Conservation (phyloP, 257 asterid species). For the Pogostemon cablin region DNA sequence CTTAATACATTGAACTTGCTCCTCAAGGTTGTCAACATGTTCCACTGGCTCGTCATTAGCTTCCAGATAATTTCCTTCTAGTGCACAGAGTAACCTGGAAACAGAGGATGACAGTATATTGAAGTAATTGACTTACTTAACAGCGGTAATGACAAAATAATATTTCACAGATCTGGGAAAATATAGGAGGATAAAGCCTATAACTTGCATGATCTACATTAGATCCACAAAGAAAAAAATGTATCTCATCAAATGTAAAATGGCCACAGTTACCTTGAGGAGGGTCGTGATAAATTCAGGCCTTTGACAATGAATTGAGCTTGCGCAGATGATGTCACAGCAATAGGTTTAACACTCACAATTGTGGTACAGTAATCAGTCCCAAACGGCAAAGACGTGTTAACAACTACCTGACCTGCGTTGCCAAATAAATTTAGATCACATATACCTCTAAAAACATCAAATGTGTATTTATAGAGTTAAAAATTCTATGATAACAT, state of each 20-base stretch:
- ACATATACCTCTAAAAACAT: slow-evolving; percentile 25
- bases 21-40: slow-evolving; percentile 39
- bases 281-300: slow-evolving; percentile 52
- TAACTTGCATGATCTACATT: neutral
- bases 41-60: slow-evolving; percentile 38
- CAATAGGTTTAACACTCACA: slow-evolving; percentile 69
- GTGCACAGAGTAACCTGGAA: slow-evolving; percentile 66
- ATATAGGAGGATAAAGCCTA: slow-evolving; percentile 16
- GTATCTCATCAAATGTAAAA: slow-evolving; percentile 18
- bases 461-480: neutral
- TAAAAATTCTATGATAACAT: slow-evolving; percentile 12
- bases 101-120: slow-evolving; percentile 17
- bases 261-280: slow-evolving; percentile 53
- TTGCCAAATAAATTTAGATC: slow-evolving; percentile 27
- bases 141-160: slow-evolving; percentile 1
- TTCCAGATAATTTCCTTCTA: slow-evolving; percentile 74
- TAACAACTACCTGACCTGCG: slow-evolving; percentile 69
- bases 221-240: slow-evolving; percentile 11
- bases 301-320: slow-evolving; percentile 69
- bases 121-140: neutral
- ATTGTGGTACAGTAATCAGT: slow-evolving; percentile 44
- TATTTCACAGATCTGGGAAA: slow-evolving; percentile 19
- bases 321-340: slow-evolving; percentile 61
- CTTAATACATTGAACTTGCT: slow-evolving; percentile 46
- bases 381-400: slow-evolving; percentile 53